Base-by-base conservation (phyloP, 73 alveolate species). In the Effrenium voratum region DNA sequence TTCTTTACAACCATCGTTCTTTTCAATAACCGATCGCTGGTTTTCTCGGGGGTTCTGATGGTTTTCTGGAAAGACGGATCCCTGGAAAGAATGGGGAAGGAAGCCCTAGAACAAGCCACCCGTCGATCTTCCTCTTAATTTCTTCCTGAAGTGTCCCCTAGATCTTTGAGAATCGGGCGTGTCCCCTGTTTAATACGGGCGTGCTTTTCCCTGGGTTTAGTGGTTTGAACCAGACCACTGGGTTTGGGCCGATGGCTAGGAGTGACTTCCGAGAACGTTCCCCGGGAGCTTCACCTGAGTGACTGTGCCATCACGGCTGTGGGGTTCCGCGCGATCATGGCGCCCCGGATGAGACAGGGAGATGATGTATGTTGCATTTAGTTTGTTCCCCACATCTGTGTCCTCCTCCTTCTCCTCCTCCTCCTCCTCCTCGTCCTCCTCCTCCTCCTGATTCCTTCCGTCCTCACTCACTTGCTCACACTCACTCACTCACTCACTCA, bases 231-330 rank as follows among this genome's bases (percentile, higher is more conserved):
- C 26, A 52, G 8, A 8, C 63, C 19, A 12, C 63, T 52, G 63
- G 19, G 63, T 12, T 8, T 52, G 8, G 63, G 8, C 63, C 63
- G 26, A 52, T 52, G 63, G 26, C 50, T 13, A 82, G 97, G 97
- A 22, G 97, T 90, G 57, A 59, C 75, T 41, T 45, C 97, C 28
- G 68, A 45, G 41, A 90, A 79, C 28, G 97, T 41, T 0, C 97
- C 97, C 34, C 87, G 19, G 26, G 97, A 90, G 57, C 86, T 90
- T 50, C 97, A 90, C 52, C 76, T 90, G 49, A 90, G 97, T 38
- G 97, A 90, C 32, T 90, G 97, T 43, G 97, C 97, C 76, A 73
- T 90, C 40, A 90, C 97, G 6, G 97, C 97, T 0, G 97, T 90
- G 55, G 97, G 97, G 36, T 90, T 90, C 87, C 75, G 80, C 52